Percentiles rank a stretch among this genome's conserved stretches.
Conservation (phyloP, 2,329 filamentous ascomycete species). For the Ophiostoma quercus region DNA sequence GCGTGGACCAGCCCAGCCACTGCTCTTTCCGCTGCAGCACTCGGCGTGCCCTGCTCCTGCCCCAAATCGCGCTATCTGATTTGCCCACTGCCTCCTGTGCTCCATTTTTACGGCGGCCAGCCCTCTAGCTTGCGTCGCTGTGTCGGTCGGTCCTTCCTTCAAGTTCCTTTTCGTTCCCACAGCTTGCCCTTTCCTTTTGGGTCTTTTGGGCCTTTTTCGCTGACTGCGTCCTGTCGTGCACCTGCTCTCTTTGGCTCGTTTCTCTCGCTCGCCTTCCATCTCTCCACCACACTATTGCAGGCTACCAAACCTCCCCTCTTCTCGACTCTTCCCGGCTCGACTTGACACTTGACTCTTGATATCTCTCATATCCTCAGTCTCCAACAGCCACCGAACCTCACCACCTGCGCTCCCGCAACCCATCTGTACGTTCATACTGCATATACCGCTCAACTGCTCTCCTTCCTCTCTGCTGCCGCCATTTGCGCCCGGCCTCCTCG, state of each 20-base stretch:
- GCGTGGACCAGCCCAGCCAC: background rate
- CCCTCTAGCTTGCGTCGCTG: slow-evolving; percentile 12
- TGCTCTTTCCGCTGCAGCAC: background rate
- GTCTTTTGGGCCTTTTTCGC: background rate
- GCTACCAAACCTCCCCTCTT: slow-evolving; percentile 15
- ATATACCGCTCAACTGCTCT: background rate
- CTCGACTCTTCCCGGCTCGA: background rate
- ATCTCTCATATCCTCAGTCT: background rate
- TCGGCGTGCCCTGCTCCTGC: background rate
- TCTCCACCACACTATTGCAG: slow-evolving; percentile 4
- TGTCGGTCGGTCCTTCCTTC: slow-evolving; percentile 16
- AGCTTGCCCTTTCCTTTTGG: slow-evolving; percentile 16
- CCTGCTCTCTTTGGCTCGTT: slow-evolving; percentile 15
- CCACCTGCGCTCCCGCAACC: background rate
- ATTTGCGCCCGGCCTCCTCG: slow-evolving; percentile 6
- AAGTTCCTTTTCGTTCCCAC: slow-evolving; percentile 15
- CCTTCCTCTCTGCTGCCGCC: background rate
- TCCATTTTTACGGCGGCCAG: background rate
- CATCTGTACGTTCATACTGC: background rate
- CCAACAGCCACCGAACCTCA: background rate
- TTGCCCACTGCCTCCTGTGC: background rate
- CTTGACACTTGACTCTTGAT: background rate
- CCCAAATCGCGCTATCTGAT: background rate
- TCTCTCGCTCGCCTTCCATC: slow-evolving; percentile 16
- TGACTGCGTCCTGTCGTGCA: slow-evolving; percentile 2